Evolutionary conservation across 805 yeast species (phyloP), one percentile per base, ranked within the genome.

Genomic region (Yamadazyma scolyti): DNA sequence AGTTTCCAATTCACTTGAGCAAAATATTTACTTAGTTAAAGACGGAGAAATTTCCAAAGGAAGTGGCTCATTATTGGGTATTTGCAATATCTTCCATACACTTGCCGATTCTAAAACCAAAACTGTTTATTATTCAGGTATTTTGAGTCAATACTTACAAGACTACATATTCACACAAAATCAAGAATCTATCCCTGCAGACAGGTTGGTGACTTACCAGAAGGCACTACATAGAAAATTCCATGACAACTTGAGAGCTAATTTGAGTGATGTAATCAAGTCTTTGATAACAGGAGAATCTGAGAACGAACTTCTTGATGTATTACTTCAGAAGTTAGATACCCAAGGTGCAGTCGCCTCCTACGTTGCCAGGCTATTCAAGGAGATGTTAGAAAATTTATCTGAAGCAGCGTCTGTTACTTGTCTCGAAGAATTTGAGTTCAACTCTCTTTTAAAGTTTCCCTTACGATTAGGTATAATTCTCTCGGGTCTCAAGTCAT

Each of bases 1-100:
- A 0, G 45, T 74, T 16, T 69, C 75, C 0, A 75, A 73, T 42
- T 65, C 75, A 1, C 45, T 77, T 27, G 68, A 58, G 16, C 55
- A 61, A 9, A 68, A 61, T 32, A 52, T 69, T 2, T 64, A 61
- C 27, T 50, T 67, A 23, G 37, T 53, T 12, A 23, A 36, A 5
- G 32, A 31, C 21, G 20, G 16, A 13, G 16, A 23, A 13, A 14
- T 9, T n/a, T 6, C 22, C 11, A 17, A 16, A 14, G 10, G 10
- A 7, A 14, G 10, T 6, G 12, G 25, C n/a, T 10, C 20, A 4
- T 33, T 34, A 15, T 6, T 27, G 6, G 34, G 39, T 9, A 14
- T 31, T 8, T 27, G 30, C 21, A 19, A 21, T 13, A 13, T 14
- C 7, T 23, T 35, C 14, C 11, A 29, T 9, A 7, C 6, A 4